Conservation (phyloP, 179 eudicot genomes). For the Beta lomatogona region DNA sequence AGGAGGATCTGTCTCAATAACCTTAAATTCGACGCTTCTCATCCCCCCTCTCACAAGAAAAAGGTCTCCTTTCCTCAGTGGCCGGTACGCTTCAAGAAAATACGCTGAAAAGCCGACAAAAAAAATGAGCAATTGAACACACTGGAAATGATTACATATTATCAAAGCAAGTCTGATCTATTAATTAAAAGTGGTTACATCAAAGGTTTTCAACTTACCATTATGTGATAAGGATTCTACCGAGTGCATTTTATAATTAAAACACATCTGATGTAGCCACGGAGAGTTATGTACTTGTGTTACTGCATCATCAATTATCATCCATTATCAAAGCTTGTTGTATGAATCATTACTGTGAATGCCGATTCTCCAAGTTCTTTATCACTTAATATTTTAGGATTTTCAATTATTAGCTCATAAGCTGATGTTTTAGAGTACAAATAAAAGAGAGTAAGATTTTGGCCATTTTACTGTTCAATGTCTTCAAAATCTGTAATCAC, state of each 20-base stretch:
- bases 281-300: neutral
- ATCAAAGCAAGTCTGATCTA: too few relatives aligned
- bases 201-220: too few relatives aligned
- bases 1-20: slow-evolving; percentile 63
- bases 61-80: slow-evolving; percentile 59
- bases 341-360: neutral
- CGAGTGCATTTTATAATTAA: too few relatives aligned
- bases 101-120: slow-evolving; percentile 37
- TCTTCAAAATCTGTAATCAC: neutral
- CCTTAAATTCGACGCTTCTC: slow-evolving; percentile 72
- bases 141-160: too few relatives aligned
- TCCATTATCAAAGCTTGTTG: neutral
- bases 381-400: neutral
- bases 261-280: neutral
- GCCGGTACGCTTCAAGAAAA: slow-evolving; percentile 58
- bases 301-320: neutral
- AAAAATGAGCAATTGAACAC: neutral
- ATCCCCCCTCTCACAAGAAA: slow-evolving; percentile 68
- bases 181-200: too few relatives aligned
- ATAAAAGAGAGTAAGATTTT: neutral
- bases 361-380: neutral
- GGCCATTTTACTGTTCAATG: neutral
- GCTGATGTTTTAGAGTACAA: neutral
- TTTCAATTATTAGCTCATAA: neutral
- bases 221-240: too few relatives aligned